These are phyloP conservation scores for Scleroderma bovista DNA, from an alignment of 768 basidiomycete species.

Conservation along the genomic window DNA sequence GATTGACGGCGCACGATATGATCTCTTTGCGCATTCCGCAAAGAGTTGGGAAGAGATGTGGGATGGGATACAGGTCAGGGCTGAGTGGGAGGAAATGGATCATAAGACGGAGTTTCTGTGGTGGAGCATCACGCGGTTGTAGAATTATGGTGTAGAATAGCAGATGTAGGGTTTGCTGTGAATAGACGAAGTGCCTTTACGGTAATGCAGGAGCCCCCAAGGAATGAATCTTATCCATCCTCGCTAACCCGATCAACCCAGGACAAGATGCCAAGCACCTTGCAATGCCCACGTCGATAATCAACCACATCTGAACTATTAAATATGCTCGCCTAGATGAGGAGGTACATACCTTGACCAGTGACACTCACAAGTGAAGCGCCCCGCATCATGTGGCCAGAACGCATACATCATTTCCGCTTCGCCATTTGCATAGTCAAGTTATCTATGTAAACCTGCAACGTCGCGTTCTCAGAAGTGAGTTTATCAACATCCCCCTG, in stretches of 20 bases:
- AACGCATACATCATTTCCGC: slow-evolving; percentile 42
- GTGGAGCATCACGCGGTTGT: slow-evolving; percentile 1
- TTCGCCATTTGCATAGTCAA: slow-evolving; percentile 84
- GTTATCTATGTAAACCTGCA: slow-evolving; percentile 90
- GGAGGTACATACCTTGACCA: no score
- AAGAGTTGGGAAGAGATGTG: slow-evolving; percentile 31
- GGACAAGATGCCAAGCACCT: no score
- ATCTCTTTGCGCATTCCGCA: slow-evolving; percentile 24
- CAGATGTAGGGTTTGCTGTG: no score
- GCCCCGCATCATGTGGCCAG: background rate
- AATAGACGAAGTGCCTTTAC: background rate
- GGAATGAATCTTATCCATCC: background rate
- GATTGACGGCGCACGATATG: background rate
- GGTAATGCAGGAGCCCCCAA: background rate
- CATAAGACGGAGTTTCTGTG: background rate
- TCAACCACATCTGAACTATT: no score
- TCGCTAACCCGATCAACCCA: no score
- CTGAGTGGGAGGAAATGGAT: slow-evolving; percentile 5
- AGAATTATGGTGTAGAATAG: background rate
- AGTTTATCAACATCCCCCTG: slow-evolving; percentile 81
- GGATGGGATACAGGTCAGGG: slow-evolving; percentile 28
- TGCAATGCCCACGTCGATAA: no score
- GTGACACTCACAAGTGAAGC: no score
- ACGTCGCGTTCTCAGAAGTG: slow-evolving; percentile 68
- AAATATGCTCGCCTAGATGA: no score